Percentiles rank a stretch among this genome's conserved stretches.
Conservation (phyloP, 768 basidiomycete species). For the Lyophyllum decastes region DNA sequence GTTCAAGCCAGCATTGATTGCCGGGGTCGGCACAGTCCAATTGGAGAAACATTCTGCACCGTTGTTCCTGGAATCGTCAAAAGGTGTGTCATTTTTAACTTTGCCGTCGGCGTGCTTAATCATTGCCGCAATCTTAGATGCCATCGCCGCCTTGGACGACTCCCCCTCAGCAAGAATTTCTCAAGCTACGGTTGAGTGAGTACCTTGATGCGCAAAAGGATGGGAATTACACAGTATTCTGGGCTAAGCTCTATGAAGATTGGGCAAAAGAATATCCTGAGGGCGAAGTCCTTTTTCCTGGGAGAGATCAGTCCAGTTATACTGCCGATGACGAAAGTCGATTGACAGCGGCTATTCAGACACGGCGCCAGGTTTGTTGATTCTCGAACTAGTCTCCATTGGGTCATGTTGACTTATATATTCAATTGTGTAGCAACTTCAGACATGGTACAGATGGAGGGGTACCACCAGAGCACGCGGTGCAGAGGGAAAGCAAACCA, state of each 20-base stretch:
- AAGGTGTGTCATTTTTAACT: not conserved
- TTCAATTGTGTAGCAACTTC: not conserved
- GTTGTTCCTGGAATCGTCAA: not conserved
- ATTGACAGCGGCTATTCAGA: not conserved
- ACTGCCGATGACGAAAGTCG: not conserved
- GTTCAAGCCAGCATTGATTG: not conserved
- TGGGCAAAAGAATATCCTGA: slow-evolving; percentile 1
- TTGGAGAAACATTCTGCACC: not conserved
- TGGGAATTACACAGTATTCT: not conserved
- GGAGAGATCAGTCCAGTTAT: not conserved
- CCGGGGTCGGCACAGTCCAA: not conserved
- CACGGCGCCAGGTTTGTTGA: not conserved
- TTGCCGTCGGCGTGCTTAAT: not conserved
- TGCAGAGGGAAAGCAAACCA: not conserved
- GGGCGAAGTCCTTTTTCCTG: not conserved
- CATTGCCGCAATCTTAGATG: not conserved
- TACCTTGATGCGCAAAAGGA: not conserved
- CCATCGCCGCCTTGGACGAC: not conserved
- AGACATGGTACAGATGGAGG: not conserved
- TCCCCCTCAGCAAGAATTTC: not conserved
- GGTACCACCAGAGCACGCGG: not conserved
- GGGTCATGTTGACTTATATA: not conserved
- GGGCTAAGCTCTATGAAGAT: not conserved
- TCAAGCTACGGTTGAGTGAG: not conserved
- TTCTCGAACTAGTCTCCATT: not conserved